Conservation (phyloP, 345 rosid genomes). For the Eucalyptus brandiana region DNA sequence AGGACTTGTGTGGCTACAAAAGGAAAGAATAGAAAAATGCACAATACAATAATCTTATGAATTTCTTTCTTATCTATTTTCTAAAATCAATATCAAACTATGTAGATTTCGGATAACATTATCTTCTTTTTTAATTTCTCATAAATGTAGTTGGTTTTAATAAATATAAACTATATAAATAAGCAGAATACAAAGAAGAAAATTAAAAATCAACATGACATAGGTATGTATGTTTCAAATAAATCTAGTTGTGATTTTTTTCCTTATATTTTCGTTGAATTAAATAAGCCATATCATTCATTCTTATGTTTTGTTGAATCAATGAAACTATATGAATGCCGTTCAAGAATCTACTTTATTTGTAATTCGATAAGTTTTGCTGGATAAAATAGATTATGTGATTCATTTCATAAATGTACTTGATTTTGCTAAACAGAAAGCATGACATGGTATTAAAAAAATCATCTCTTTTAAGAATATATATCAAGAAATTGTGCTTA, state of each 20-base stretch:
- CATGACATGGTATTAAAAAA: neutral
- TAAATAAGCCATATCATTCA: too few species aligned
- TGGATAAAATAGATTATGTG: too few species aligned
- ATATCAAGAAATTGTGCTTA: too few species aligned
- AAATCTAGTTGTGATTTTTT: neutral
- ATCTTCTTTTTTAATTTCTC: neutral
- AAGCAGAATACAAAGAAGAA: neutral
- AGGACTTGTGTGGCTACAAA: too few species aligned
- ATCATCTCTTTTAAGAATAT: neutral
- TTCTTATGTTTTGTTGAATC: too few species aligned
- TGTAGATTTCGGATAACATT: neutral
- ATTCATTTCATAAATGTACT: too few species aligned
- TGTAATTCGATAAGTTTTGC: too few species aligned
- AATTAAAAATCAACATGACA: neutral
- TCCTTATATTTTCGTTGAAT: too few species aligned
- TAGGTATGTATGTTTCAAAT: neutral
- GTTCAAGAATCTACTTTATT: too few species aligned
- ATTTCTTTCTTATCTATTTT: too few species aligned
- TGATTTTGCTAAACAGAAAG: too few species aligned
- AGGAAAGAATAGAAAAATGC: neutral
- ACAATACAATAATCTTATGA: neutral
- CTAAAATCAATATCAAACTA: neutral
- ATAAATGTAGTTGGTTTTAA: neutral
- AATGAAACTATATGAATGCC: too few species aligned
- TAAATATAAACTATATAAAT: neutral